Conservation (phyloP, 768 basidiomycete species). For the Phlegmacium glaucopus region DNA sequence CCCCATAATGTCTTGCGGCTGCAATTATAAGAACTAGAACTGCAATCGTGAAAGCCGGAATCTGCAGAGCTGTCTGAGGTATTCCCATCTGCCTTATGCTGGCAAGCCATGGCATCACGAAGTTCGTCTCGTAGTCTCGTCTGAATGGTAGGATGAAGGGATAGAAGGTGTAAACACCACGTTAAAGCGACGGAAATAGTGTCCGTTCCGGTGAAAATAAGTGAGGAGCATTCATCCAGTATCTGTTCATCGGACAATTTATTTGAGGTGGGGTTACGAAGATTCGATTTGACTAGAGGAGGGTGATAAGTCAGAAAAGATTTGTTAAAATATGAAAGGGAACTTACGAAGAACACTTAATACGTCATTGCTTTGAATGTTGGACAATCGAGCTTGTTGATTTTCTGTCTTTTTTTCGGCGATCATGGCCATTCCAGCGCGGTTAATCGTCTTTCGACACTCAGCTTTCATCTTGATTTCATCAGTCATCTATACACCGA, state of each 20-base stretch:
- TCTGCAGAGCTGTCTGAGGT: constrained; percentile 20
- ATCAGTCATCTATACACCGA: constrained; percentile 37
- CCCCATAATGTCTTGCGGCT: constrained; percentile 25
- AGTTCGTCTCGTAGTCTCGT: constrained; percentile 52
- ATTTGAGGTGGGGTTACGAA: constrained; percentile 39
- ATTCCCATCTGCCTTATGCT: constrained; percentile 10
- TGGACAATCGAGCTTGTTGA: constrained; percentile 25
- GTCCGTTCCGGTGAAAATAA: constrained; percentile 64
- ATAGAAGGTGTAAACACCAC: constrained; percentile 57
- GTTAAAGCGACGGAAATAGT: constrained; percentile 53
- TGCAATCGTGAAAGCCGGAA: constrained; percentile 23
- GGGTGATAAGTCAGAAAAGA: background rate
- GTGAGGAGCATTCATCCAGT: constrained; percentile 62
- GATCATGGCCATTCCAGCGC: constrained; percentile 40
- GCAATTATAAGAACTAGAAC: constrained; percentile 11
- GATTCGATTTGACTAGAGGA: constrained; percentile 55
- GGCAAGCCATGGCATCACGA: constrained; percentile 6
- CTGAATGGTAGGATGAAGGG: constrained; percentile 53
- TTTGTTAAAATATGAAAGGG: background rate
- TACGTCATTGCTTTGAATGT: constrained; percentile 24
- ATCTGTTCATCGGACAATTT: constrained; percentile 58
- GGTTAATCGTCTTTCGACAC: constrained; percentile 36
- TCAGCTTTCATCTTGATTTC: constrained; percentile 34
- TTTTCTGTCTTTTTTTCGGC: constrained; percentile 37
- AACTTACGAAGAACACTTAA: constrained; percentile 45